Evolutionary conservation across 1,284 basidiomycete species (phyloP), one percentile per base, ranked within the genome.

Genomic region (Sporisorium iseilematis-ciliati): DNA sequence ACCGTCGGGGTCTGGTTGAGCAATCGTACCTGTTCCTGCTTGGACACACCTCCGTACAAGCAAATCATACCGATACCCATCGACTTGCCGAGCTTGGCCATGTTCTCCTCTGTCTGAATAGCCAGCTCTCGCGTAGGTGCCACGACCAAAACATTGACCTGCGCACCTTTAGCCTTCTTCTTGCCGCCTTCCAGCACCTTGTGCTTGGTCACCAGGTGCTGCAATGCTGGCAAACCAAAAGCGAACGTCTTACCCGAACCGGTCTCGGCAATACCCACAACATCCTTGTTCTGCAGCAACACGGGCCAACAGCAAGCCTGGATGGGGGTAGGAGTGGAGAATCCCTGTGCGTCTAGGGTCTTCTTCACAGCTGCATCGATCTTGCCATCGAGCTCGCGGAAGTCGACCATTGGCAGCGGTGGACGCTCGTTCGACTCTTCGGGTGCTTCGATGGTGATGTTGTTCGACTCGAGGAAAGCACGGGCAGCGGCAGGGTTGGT

Each of bases 181-280:
- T 82, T 82, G 25, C 46, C 58, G n/a, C 58, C 41, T 18, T 78
- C 63, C 7, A 79, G 56, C 25, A 81, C 78, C 42, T 70, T 70
- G 75, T 77, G 75, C 59, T 80, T 69, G 23, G 87, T 86, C 48
- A 94, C 87, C 25, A 94, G 89, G 38, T 89, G 90, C 60, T 91
- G 87, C 43, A 96, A 88, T 1, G 93, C 93, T 10, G 96, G 96
- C 38, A 99, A 90, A 52, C 95, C 96, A 83, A 99, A 99, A 0
- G 95, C 93, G 18, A 98, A 89, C 0, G 96, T 99, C 88, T 99
- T 99, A 10, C 96, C 97, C 76, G 84, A 80, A 16, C 86, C 97
- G 2, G 96, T 99, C 88, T 99, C 95, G 16, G 97, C 96, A 72
- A 99, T 95, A 65, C 96, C 96, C 38, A 99, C 92, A 0, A 97